Evolutionary conservation across 2,329 filamentous ascomycete genomes (phyloP).

Genomic region (Aspergillus texensis): DNA sequence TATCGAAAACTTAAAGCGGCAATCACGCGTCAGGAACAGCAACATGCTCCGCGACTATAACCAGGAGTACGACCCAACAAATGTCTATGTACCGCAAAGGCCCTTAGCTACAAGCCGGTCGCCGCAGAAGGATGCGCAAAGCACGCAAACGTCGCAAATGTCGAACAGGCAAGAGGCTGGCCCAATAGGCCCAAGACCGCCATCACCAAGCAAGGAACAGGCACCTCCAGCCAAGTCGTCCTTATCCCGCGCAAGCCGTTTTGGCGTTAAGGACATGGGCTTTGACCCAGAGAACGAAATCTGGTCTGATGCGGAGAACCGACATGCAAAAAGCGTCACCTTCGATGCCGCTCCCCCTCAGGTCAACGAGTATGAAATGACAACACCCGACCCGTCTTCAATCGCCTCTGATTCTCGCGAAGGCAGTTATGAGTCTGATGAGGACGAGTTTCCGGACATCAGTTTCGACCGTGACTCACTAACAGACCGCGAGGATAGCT

Average conservation of each 20-base stretch:
- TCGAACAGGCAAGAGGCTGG: constrained; percentile 18
- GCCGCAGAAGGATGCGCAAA: constrained; percentile 65
- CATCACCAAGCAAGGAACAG: constrained; percentile 68
- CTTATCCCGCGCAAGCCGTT: constrained; percentile 66
- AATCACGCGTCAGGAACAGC: constrained; percentile 96
- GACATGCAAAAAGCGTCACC: constrained; percentile 94
- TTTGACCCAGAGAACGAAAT: constrained; percentile 71
- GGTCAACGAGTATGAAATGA: constrained; percentile 97
- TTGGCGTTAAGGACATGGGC: constrained; percentile 59
- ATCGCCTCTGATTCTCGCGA: constrained; percentile 87
- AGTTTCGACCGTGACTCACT: constrained; percentile 62
- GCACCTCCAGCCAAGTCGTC: constrained; percentile 87
- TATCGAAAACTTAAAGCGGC: constrained; percentile 92
- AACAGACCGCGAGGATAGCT: constrained; percentile 78
- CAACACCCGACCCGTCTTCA: constrained; percentile 93
- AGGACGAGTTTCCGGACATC: constrained; percentile 65
- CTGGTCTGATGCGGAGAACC: constrained; percentile 72
- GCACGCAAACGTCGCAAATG: constrained; percentile 61
- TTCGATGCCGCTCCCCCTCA: constrained; percentile 93
- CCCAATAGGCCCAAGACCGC: constrained; percentile 39
- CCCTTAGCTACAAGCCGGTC: constrained; percentile 69
- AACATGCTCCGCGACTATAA: constrained; percentile 94
- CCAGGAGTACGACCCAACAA: constrained; percentile 85
- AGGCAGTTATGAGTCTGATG: constrained; percentile 85
- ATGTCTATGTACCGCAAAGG: constrained; percentile 76